These are phyloP conservation scores for Candida easanensis DNA, from an alignment of 805 yeast species.

Conservation along the genomic window DNA sequence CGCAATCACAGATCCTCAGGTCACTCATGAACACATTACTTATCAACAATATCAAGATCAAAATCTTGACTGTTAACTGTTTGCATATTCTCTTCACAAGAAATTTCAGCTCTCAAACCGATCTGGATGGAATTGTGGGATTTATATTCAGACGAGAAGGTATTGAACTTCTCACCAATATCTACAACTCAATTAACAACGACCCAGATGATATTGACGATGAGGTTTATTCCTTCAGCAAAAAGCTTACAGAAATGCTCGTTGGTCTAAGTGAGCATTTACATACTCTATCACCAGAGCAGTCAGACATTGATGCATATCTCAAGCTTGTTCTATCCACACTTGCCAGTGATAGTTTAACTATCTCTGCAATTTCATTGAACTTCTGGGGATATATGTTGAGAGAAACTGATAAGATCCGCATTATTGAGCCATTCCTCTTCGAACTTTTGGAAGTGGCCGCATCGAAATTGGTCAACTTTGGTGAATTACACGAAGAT, in stretches of 20 bases:
- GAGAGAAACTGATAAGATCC: conserved; percentile 66
- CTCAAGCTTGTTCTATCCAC: conserved; percentile 74
- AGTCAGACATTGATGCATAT: conserved; percentile 64
- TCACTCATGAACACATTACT: conserved; percentile 60
- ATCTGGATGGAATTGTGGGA: conserved; percentile 77
- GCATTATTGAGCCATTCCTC: conserved; percentile 50
- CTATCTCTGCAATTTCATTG: conserved; percentile 85
- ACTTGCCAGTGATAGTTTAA: conserved; percentile 78
- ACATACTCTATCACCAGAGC: conserved; percentile 43
- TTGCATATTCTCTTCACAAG: conserved; percentile 86
- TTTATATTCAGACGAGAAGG: conserved; percentile 73
- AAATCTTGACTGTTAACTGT: conserved; percentile 86
- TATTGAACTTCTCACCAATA: conserved; percentile 61
- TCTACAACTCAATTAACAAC: conserved; percentile 52
- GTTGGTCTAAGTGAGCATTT: conserved; percentile 82
- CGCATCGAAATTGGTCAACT: conserved; percentile 75
- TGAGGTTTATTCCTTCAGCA: conserved; percentile 71
- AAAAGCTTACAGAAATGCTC: conserved; percentile 90
- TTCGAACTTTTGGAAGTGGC: conserved; percentile 73
- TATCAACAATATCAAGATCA: conserved; percentile 60
- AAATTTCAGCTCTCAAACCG: conserved; percentile 58
- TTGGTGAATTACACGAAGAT: conserved; percentile 63
- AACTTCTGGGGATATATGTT: conserved; percentile 94
- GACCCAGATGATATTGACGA: conserved; percentile 77
- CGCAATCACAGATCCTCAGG: conserved; percentile 60